These are phyloP conservation scores for Leishmania amazonensis DNA, from an alignment of 208 protist genomes.

Conservation along the genomic window DNA sequence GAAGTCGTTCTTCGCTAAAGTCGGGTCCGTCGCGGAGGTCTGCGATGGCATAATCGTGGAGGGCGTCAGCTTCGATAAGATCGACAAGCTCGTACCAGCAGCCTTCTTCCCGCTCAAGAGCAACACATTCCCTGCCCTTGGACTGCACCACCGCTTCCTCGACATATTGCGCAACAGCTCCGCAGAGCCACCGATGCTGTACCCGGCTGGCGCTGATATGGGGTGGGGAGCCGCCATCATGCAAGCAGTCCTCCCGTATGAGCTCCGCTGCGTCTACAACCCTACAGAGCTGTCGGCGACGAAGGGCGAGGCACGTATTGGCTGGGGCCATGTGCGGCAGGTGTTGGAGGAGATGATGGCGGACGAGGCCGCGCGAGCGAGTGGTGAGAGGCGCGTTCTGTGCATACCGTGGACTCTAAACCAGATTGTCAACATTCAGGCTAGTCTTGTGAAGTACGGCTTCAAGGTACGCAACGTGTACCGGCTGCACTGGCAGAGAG, in stretches of 20 bases:
- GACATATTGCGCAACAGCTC: constrained; percentile 59
- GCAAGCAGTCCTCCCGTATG: constrained; percentile 71
- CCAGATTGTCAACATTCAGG: constrained; percentile 89
- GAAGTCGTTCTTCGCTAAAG: constrained; percentile 54
- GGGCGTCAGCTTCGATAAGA: constrained; percentile 66
- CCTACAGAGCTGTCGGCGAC: constrained; percentile 77
- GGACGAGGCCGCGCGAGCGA: not conserved
- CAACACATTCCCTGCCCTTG: constrained; percentile 81
- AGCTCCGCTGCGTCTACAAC: constrained; percentile 76
- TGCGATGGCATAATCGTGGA: constrained; percentile 80
- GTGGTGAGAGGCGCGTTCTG: constrained; percentile 47
- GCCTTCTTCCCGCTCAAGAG: constrained; percentile 72
- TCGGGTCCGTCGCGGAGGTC: constrained; percentile 47
- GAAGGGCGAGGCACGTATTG: constrained; percentile 75
- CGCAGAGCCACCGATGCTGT: constrained; percentile 80
- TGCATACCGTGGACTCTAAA: constrained; percentile 87
- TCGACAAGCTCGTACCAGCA: constrained; percentile 71
- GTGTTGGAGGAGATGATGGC: constrained; percentile 57
- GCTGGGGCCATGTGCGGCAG: constrained; percentile 78
- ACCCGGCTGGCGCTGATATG: constrained; percentile 53
- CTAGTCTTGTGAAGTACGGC: constrained; percentile 83
- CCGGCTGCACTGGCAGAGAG: constrained; percentile 74
- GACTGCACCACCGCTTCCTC: constrained; percentile 80
- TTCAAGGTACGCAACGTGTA: constrained; percentile 70
- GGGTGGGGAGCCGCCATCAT: constrained; percentile 45